phyloP scores from a whole-genome alignment of 1,139 yeast species.

The Candida pseudoviswanathii region DNA sequence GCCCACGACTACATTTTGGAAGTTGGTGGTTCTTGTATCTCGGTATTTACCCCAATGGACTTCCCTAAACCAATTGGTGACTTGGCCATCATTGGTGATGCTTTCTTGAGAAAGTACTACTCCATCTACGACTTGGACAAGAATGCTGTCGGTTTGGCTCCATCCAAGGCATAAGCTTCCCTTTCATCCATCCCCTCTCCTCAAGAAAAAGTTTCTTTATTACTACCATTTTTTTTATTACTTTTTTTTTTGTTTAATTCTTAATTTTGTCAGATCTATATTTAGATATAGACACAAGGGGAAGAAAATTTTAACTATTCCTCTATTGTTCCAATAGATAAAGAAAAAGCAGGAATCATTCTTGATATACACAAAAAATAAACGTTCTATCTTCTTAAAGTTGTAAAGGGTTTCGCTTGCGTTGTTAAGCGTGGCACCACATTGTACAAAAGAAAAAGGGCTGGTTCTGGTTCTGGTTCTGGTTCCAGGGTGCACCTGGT shows the following conservation, averaged over 20 bases:
- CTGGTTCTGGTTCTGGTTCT: too few relatives aligned
- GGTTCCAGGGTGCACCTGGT: background rate
- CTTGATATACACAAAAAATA: background rate
- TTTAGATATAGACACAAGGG: conserved; percentile 4
- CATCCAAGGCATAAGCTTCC: conserved; percentile 12
- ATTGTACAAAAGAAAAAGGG: too few relatives aligned
- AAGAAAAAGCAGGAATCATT: background rate
- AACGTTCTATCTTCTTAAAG: background rate
- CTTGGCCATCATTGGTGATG: conserved; percentile 93
- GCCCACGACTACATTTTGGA: conserved; percentile 93
- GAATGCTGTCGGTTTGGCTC: conserved; percentile 92
- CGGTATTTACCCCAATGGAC: conserved; percentile 96
- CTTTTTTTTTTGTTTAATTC: background rate
- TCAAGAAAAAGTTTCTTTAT: background rate
- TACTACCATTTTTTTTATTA: background rate
- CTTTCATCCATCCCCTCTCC: background rate
- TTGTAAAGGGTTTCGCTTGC: background rate
- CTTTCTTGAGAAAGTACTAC: conserved; percentile 93
- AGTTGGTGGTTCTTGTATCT: conserved; percentile 90
- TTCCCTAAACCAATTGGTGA: conserved; percentile 97
- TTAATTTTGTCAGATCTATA: background rate
- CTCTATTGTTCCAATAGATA: background rate
- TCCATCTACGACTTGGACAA: conserved; percentile 88
- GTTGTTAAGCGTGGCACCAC: background rate
- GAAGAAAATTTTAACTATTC: background rate